Evolutionary conservation across 306 rosid genomes (phyloP).

Genomic region (Prosopis cineraria): DNA sequence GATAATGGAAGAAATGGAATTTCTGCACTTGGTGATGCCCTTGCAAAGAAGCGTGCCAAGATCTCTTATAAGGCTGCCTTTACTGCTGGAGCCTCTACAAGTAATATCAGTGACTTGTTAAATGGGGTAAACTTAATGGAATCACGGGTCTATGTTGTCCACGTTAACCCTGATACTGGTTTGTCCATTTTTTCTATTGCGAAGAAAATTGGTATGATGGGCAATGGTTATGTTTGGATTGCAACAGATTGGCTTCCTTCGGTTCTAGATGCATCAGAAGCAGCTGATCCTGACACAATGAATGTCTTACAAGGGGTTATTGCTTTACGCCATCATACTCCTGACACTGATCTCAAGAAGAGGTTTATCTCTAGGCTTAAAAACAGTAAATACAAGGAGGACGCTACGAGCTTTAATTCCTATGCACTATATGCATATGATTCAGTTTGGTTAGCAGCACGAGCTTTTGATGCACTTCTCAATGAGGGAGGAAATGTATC

Average conservation of each 20-base stretch:
- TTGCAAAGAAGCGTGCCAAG: slow-evolving; percentile 69
- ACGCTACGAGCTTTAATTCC: slow-evolving; percentile 59
- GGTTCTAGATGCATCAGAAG: slow-evolving; percentile 54
- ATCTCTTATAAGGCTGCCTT: slow-evolving; percentile 80
- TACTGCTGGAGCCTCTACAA: slow-evolving; percentile 48
- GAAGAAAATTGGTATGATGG: slow-evolving; percentile 64
- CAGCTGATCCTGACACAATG: slow-evolving; percentile 45
- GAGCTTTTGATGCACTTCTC: slow-evolving; percentile 64
- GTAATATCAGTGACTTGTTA: slow-evolving; percentile 51
- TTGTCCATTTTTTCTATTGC: slow-evolving; percentile 60
- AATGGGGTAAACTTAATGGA: slow-evolving; percentile 75
- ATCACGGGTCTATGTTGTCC: slow-evolving; percentile 80
- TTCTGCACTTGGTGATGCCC: slow-evolving; percentile 67
- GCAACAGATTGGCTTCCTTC: slow-evolving; percentile 96
- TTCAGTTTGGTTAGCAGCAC: slow-evolving; percentile 84
- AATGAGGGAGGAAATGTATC: slow-evolving; percentile 71
- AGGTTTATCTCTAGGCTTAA: slow-evolving; percentile 50
- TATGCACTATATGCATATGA: slow-evolving; percentile 89
- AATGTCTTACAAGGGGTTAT: slow-evolving; percentile 73
- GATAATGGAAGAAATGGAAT: slow-evolving; percentile 84
- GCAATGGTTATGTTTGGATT: slow-evolving; percentile 76
- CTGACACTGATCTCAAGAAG: slow-evolving; percentile 57
- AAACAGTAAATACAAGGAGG: slow-evolving; percentile 43
- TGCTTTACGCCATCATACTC: slow-evolving; percentile 79
- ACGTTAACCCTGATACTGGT: slow-evolving; percentile 88